A percentile compares a stretch with the other conserved stretches of the same genome.
These are phyloP conservation scores for Taxillus chinensis DNA, from an alignment of 164 flowering plant genomes.

Conservation along the genomic window DNA sequence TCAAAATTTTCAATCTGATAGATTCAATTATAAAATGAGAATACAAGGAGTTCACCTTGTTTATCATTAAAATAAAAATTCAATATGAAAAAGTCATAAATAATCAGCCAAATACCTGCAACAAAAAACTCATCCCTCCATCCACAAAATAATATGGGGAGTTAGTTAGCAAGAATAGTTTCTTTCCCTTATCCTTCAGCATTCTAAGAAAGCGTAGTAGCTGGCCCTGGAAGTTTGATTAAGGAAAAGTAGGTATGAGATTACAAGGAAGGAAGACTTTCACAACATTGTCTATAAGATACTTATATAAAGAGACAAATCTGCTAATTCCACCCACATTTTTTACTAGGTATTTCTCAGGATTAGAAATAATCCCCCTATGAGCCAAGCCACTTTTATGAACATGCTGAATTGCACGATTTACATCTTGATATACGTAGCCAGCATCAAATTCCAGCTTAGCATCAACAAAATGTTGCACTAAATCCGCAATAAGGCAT, in stretches of 20 bases:
- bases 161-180: conserved; percentile 82
- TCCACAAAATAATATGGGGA: conserved; percentile 95
- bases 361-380: conserved; percentile 70
- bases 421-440: conserved; percentile 86
- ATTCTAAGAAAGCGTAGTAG: conserved; percentile 61
- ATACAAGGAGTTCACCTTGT: no score
- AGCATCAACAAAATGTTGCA: conserved; percentile 91
- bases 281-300: background rate
- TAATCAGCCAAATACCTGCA: conserved; percentile 50
- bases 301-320: background rate
- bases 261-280: no score
- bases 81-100: background rate
- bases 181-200: conserved; percentile 86
- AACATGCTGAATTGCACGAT: conserved; percentile 84
- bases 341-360: conserved; percentile 65
- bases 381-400: conserved; percentile 88
- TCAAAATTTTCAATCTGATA: no score
- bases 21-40: no score
- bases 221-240: conserved; percentile 42
- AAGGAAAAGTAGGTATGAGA: conserved; percentile 4
- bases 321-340: conserved; percentile 44
- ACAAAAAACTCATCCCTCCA: conserved; percentile 91
- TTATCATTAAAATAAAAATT: no score
- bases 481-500: conserved; percentile 89
- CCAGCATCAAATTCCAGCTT: conserved; percentile 86